Evolutionary conservation across 2,329 filamentous ascomycete genomes (phyloP).

Genomic region (Sclerotinia sclerotiorum): DNA sequence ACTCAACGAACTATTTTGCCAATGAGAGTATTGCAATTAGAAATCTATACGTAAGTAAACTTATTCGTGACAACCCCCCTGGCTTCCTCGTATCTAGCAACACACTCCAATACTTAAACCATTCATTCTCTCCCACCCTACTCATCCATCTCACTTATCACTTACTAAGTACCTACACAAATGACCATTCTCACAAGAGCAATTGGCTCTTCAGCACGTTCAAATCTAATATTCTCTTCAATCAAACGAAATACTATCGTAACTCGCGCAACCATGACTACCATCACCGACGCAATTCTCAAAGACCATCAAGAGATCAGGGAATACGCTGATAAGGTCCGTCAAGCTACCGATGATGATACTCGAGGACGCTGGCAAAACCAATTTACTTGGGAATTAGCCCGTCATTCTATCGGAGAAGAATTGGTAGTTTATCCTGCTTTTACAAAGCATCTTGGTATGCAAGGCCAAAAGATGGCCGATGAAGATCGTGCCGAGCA

Average conservation of each 20-base stretch:
- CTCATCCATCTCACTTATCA: background rate
- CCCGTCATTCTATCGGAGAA: slow-evolving; percentile 50
- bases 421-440: slow-evolving; percentile 55
- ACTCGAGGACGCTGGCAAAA: slow-evolving; percentile 47
- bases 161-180: background rate
- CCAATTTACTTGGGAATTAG: slow-evolving; percentile 51
- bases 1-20: background rate
- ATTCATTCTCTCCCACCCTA: background rate
- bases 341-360: slow-evolving; percentile 42
- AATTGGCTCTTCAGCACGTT: background rate
- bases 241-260: background rate
- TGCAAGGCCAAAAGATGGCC: slow-evolving; percentile 46
- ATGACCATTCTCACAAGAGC: background rate
- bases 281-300: slow-evolving; percentile 40
- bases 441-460: slow-evolving; percentile 49
- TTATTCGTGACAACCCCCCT: background rate
- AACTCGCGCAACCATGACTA: slow-evolving; percentile 15
- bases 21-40: background rate
- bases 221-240: background rate
- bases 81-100: background rate
- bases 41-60: background rate
- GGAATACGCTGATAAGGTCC: slow-evolving; percentile 46
- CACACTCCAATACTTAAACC: background rate
- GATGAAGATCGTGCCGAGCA: slow-evolving; percentile 51
- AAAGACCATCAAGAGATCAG: slow-evolving; percentile 44